Evolutionary conservation across 1,284 basidiomycete genomes (phyloP).

Genomic region (Ustilago sp.): DNA sequence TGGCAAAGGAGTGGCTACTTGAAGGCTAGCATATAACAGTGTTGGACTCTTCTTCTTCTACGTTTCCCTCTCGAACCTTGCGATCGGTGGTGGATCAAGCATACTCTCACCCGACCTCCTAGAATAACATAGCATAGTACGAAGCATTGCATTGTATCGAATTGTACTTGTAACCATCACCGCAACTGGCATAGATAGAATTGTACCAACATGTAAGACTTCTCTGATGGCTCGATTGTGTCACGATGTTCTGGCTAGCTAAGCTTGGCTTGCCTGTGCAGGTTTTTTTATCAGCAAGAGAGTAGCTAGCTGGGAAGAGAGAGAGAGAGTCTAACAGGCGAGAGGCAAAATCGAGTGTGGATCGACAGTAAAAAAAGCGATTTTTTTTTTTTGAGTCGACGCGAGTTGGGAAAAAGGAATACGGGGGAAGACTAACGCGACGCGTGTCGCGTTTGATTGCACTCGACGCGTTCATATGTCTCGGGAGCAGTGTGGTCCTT

Average conservation of each 20-base stretch:
- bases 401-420: constrained; percentile 1
- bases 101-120: not conserved
- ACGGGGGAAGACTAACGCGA: constrained; percentile 13
- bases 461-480: constrained; percentile 1
- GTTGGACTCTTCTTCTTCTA: not conserved
- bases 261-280: not conserved
- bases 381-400: not conserved
- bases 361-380: constrained; percentile 1
- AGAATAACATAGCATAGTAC: not conserved
- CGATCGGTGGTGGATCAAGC: not conserved
- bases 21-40: not conserved
- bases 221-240: not conserved
- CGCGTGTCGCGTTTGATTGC: constrained; percentile 21
- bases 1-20: not conserved
- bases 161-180: constrained; percentile 13
- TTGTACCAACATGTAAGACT: not conserved
- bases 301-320: no score
- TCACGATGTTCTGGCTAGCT: not conserved
- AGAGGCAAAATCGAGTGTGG: not conserved
- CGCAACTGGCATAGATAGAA: not conserved
- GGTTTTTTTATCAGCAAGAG: no score
- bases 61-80: not conserved
- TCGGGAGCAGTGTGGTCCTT: constrained; percentile 13
- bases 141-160: constrained; percentile 10
- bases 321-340: not conserved